Evolutionary conservation across 148 eudicot species (phyloP).

Genomic region (Heliamphora exappendiculata): DNA sequence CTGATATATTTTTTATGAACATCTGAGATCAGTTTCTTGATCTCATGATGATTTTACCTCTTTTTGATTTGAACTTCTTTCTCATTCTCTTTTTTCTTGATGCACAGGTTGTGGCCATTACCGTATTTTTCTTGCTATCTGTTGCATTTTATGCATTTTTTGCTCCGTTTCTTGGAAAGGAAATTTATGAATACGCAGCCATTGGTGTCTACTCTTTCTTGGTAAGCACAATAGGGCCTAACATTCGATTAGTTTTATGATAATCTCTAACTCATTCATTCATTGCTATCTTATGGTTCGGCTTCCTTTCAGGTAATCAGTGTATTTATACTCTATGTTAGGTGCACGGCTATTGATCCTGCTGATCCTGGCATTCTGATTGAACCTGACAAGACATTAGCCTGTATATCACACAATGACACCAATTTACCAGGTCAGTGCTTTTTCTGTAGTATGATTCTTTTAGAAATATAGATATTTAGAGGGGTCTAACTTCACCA

Average conservation of each 20-base stretch:
- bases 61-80: no score
- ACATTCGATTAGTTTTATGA: neutral
- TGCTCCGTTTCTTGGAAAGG: slow-evolving; percentile 80
- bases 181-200: slow-evolving; percentile 58
- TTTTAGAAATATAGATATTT: neutral
- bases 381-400: slow-evolving; percentile 46
- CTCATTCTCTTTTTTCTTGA: slow-evolving; percentile 8
- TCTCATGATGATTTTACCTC: neutral
- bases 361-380: slow-evolving; percentile 90
- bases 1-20: neutral
- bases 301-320: slow-evolving; percentile 47
- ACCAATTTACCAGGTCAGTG: slow-evolving; percentile 58
- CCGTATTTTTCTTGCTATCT: slow-evolving; percentile 69
- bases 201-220: slow-evolving; percentile 65
- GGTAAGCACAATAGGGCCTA: slow-evolving; percentile 41
- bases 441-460: neutral
- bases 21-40: neutral
- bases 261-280: neutral
- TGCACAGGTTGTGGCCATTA: slow-evolving; percentile 81
- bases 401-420: slow-evolving; percentile 39
- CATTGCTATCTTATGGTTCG: slow-evolving; percentile 8
- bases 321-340: slow-evolving; percentile 70
- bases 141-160: slow-evolving; percentile 84
- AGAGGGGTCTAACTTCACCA: slow-evolving; percentile 1
- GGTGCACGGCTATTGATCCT: slow-evolving; percentile 95